Base-by-base conservation (phyloP, 305 asterid genomes). In the Solanum hybrid region DNA sequence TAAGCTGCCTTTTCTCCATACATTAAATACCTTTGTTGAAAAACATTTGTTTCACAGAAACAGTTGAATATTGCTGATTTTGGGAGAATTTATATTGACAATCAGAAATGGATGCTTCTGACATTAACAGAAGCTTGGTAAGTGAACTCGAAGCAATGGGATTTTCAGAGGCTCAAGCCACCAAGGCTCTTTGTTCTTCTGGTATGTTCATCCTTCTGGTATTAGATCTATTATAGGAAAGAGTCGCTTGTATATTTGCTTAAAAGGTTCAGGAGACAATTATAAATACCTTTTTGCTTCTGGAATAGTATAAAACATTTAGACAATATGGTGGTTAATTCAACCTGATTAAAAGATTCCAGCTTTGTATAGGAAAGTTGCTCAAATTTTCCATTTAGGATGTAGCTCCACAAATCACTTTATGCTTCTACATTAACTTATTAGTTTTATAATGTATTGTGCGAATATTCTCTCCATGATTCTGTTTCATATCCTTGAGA, bases 101-200 rank as follows among this genome's bases (percentile, higher is more conserved):
- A 73, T 88, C 31, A 78, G 89, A 89, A 88, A 95, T 95, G 98
- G 94, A 87, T 36, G 19, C 64, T 84, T 90, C 86, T 11, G 90
- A 90, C 86, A 93, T 93, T 29, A 91, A 94, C 90, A 88, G 90
- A 90, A 91, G 90, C 88, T 92, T 95, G 91, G 92, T 96, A 27
- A 88, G 93, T 81, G 95, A 94, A 85, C 98, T 95, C 79, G 94
- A 91, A 91, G 94, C 89, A 17, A 93, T 95, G 98, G 98, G 99
- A 90, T 96, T 96, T 89, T 45, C 96, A 7, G 92, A 92, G 93
- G 91, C 91, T 90, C 91, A 72, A 87, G 96, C 97, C 45, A 87
- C 89, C 22, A 93, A 89, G 91, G 98, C 97, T 42, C 94, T 96
- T 90, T 89, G 86, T 29, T 75, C 56, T 86, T 91, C 98, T 51